Base-by-base conservation (phyloP, 2,329 filamentous ascomycete species). In the Ascosphaera acerosa region DNA sequence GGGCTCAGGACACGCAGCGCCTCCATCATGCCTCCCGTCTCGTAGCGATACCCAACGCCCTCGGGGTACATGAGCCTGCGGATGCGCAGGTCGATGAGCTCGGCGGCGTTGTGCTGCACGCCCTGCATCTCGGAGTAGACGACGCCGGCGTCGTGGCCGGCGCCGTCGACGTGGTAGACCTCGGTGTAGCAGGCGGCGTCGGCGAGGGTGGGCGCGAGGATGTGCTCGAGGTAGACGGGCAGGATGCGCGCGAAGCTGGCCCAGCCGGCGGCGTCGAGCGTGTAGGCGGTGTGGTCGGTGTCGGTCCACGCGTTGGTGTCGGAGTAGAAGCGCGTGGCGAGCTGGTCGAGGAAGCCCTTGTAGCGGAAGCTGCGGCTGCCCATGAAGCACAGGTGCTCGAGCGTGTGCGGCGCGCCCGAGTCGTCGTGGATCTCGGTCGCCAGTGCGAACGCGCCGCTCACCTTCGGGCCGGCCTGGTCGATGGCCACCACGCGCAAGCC, bases 111-210 rank as follows among this genome's bases (percentile, higher is more conserved):
- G 46, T 90, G 90, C 47, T 94, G 76, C 2, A 91, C 70, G 15
- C 73, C 87, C 53, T 97, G 87, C 87, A 97, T 97, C 53, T 97
- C 87, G 0, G 84, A 92, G 53, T 97, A 97, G 6, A 97, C 87
- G 1, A 92, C 82, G 38, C 81, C 87, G 26, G 87, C 87, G 61
- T 97, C 87, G 38, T 94, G 76, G 34, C 87, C 87, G 40, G 77
- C 70, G 10, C 80, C 84, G 46, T 97, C 80, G 33, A 97, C 67
- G 48, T 97, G 87, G 55, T 91, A 81, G 2, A 97, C 87, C 51
- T 97, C 87, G 2, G 87, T 97, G 40, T 84, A 74, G 48, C 89
- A 92, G 7, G 70, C 80, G 34, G 82, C 76, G 50, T 97, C 84
- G 1, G 82, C 94, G 36, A 97, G 60, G 5, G 80, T 91, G 0